These are phyloP conservation scores for Xylariaceae sp. DNA, from an alignment of 2,329 filamentous ascomycete genomes.

Conservation along the genomic window DNA sequence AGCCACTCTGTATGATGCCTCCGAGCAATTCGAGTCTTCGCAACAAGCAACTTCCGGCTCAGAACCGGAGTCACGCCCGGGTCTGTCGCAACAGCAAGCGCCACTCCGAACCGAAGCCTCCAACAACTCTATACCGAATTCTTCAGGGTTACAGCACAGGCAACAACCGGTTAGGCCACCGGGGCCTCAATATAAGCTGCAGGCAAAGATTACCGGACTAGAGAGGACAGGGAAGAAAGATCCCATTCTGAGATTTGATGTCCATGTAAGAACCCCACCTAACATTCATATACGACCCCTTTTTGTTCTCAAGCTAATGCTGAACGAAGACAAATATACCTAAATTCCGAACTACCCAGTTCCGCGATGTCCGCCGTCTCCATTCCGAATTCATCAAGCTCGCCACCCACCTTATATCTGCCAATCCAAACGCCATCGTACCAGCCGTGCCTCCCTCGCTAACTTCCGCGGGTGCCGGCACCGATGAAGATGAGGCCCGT, in stretches of 20 bases:
- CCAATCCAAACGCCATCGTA: conserved; percentile 93
- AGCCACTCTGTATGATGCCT: conserved; percentile 36
- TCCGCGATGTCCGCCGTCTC: conserved; percentile 90
- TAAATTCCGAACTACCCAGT: conserved; percentile 95
- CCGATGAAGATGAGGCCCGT: conserved; percentile 86
- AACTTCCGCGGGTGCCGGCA: conserved; percentile 89
- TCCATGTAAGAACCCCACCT: conserved; percentile 66
- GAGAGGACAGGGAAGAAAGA: conserved; percentile 95
- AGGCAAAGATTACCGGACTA: conserved; percentile 89
- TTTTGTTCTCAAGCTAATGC: conserved; percentile 8
- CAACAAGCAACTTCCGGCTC: conserved; percentile 28
- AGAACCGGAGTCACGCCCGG: conserved; percentile 23
- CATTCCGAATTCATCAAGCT: conserved; percentile 96
- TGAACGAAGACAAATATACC: conserved; percentile 83
- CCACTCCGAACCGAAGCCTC: conserved; percentile 21
- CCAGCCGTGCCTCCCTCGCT: conserved; percentile 92
- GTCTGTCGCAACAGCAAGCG: conserved; percentile 20
- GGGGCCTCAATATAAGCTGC: conserved; percentile 73
- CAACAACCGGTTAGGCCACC: conserved; percentile 51
- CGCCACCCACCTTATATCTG: conserved; percentile 91
- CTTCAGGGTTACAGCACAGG: conserved; percentile 24
- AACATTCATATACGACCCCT: not conserved
- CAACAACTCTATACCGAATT: conserved; percentile 18
- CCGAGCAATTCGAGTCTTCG: conserved; percentile 28
- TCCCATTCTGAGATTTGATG: conserved; percentile 88